Evolutionary conservation across 441 rosid species (phyloP), one percentile per base, ranked within the genome.

Genomic region (Metrosideros polymorpha): DNA sequence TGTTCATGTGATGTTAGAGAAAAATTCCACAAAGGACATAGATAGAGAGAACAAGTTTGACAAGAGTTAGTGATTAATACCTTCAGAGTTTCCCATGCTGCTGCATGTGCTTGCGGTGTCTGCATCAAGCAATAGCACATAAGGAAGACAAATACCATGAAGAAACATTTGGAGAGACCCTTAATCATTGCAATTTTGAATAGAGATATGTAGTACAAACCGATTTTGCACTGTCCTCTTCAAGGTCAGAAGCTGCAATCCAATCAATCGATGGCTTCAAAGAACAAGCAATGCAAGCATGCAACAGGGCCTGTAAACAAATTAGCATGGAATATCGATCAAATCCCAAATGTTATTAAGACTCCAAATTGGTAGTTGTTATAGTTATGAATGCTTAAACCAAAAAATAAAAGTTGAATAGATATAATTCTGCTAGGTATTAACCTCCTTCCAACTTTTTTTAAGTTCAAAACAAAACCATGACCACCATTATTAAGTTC

Each of bases 171-270:
- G 47, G 57, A 12, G 82, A 32, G 84, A 53, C 54, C 57, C 49
- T 55, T 42, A 27, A 85, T 25, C n/a, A 89, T 87, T 85, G 83
- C 86, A 85, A 43, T 50, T 85, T 85, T 76, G 49, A 85, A 8
- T 18, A 24, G 47, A 45, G 85, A 59, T 30, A 83, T 18, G 25
- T 50, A 49, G 51, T 25, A 63, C 85, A 52, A 90, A 93, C 97
- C 90, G 57, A 84, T 90, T 86, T 86, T 59, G 91, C 95, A 83
- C 93, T 93, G 83, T 94, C 95, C 52, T 93, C 95, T 92, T 94
- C 97, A 87, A 94, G 95, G 89, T 94, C 97, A 88, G 96, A 94
- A 91, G 96, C 96, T 89, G 95, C 96, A 90, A 94, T 93, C 96
- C 95, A 94, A 82, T 92, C 94, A 79, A 93, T 92, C 18, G 91